Base-by-base conservation (phyloP, 345 rosid genomes). In the Fremontodendron californicum region DNA sequence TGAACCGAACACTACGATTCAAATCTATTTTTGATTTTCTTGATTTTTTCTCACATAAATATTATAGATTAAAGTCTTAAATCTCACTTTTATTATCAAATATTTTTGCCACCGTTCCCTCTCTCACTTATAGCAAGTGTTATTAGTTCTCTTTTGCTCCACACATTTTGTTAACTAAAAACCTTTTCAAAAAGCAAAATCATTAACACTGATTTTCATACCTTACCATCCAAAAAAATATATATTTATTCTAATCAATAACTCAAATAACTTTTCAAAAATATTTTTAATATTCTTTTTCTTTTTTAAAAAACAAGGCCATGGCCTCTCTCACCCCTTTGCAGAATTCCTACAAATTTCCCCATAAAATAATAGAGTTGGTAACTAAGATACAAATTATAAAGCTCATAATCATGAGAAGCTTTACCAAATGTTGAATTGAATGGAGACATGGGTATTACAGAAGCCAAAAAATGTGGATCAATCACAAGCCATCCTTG, bases 351-450 rank as follows among this genome's bases (percentile, higher is more conserved):
- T 37, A n/a, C 3, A 64, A 37, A 0, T 9, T 9, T 19, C 27
- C 25, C 27, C 72, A 42, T 35, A 80, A 35, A 77, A 77, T 77
- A 81, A 81, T 42, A 31, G 40, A 49, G 55, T 75, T 62, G 77
- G 62, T 55, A 82, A 81, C 64, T 29, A 62, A 69, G 64, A 66
- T 33, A 60, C 58, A 81, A 71, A 21, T 2, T 21, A n/a, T 4
- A 57, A 33, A 45, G 51, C 6, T 25, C 9, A 25, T 9, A 58
- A 58, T 21, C 23, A 48, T 67, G 78, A 74, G 78, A 69, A 73
- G 74, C 74, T 65, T 33, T 40, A 43, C 67, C n/a, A 21, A 65
- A 58, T 77, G 78, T 81, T 78, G 78, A 77, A 48, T 21, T 37
- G n/a, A 9, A 68, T 66, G 84, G 76, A 64, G 46, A 76, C 80